Conservation (phyloP, 2,329 filamentous ascomycete species). For the Botryotinia globosa region DNA sequence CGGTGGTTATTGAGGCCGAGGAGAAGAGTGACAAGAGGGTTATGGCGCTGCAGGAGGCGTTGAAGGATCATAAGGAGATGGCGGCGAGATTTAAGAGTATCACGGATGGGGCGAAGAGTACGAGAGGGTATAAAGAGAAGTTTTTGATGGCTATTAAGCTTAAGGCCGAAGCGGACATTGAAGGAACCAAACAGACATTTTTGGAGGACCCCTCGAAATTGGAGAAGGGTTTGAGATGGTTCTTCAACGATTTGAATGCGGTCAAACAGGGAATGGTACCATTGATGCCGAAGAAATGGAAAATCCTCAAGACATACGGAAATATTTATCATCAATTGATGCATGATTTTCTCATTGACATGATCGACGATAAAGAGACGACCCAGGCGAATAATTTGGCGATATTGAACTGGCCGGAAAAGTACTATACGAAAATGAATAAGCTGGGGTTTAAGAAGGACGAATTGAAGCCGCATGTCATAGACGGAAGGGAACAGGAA, state of each 20-base stretch:
- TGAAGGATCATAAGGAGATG: constrained; percentile 94
- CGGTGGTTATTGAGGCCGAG: constrained; percentile 89
- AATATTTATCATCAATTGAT: constrained; percentile 90
- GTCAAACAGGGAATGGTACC: constrained; percentile 90
- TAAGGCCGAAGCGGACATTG: constrained; percentile 60
- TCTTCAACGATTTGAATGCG: constrained; percentile 94
- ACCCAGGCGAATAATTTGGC: constrained; percentile 83
- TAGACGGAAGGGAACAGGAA: constrained; percentile 87
- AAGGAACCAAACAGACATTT: constrained; percentile 65
- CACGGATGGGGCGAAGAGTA: constrained; percentile 85
- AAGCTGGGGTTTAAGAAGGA: constrained; percentile 78
- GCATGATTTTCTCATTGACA: constrained; percentile 84
- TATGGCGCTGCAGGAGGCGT: constrained; percentile 85
- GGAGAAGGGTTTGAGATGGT: constrained; percentile 91
- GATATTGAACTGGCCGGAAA: constrained; percentile 92
- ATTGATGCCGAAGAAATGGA: constrained; percentile 95
- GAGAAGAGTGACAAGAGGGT: constrained; percentile 95
- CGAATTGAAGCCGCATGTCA: constrained; percentile 78
- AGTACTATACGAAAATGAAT: constrained; percentile 94
- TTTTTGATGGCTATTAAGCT: constrained; percentile 71
- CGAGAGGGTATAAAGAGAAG: constrained; percentile 95
- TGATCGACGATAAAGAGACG: constrained; percentile 81
- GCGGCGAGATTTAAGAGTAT: constrained; percentile 93
- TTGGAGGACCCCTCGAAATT: constrained; percentile 77
- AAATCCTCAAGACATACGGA: constrained; percentile 85